Percentiles rank a stretch among this genome's conserved stretches.
Evolutionary conservation across 345 rosid genomes (phyloP).

Genomic region (Ricinus communis): DNA sequence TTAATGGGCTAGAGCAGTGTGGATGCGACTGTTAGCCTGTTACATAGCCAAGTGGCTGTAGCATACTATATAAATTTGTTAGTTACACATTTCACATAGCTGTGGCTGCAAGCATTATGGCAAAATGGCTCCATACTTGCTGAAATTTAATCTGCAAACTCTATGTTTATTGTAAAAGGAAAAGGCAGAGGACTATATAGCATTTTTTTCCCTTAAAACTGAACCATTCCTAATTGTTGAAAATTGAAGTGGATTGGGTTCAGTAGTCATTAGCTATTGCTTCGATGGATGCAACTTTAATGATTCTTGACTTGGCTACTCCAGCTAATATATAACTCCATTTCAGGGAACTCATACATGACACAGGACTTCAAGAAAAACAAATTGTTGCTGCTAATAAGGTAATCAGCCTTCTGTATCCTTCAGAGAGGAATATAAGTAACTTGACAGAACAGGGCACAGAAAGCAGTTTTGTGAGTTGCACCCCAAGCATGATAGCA

Average conservation of each 20-base stretch:
- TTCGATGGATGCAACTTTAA: background rate
- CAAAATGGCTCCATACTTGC: background rate
- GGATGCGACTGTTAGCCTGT: background rate
- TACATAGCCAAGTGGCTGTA: background rate
- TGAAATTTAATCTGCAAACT: background rate
- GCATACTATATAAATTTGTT: background rate
- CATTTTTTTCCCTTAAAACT: too few species aligned
- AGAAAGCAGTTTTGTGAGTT: slow-evolving; percentile 16
- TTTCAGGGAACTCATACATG: slow-evolving; percentile 58
- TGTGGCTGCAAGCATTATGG: background rate
- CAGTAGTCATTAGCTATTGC: too few species aligned
- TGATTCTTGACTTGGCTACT: background rate
- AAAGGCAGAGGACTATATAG: too few species aligned
- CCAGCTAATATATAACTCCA: background rate
- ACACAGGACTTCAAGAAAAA: slow-evolving; percentile 41
- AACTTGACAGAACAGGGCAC: slow-evolving; percentile 21
- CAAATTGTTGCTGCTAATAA: slow-evolving; percentile 66
- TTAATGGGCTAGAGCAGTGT: background rate
- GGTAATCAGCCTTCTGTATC: slow-evolving; percentile 54
- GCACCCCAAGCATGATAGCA: slow-evolving; percentile 68
- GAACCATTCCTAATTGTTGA: too few species aligned
- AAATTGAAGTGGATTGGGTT: too few species aligned
- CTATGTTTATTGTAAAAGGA: background rate
- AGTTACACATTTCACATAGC: background rate
- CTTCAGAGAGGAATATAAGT: slow-evolving; percentile 27